These are phyloP conservation scores for Citrullus amarus DNA, from an alignment of 306 rosid genomes.

Conservation along the genomic window DNA sequence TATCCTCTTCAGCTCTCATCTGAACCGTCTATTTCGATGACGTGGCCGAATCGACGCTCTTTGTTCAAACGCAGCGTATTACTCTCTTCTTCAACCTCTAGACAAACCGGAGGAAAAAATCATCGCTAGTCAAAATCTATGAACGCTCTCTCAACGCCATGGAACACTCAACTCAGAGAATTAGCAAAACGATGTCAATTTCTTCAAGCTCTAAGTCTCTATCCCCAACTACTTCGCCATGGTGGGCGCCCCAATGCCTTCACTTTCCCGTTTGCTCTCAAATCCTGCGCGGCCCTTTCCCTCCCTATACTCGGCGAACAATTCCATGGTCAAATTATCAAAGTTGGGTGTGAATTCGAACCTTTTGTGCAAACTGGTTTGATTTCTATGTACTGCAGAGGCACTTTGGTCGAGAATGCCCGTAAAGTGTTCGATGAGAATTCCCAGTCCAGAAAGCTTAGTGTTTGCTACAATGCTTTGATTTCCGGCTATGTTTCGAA, in stretches of 20 bases:
- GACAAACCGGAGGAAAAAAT: background rate
- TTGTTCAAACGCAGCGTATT: background rate
- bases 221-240: constrained; percentile 62
- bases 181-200: constrained; percentile 50
- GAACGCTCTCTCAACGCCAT: constrained; percentile 21
- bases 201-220: constrained; percentile 47
- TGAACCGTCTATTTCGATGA: background rate
- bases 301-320: constrained; percentile 43
- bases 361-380: constrained; percentile 70
- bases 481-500: constrained; percentile 54
- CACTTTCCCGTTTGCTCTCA: constrained; percentile 78
- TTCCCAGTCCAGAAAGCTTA: constrained; percentile 15
- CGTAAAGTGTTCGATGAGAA: constrained; percentile 66
- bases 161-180: constrained; percentile 60
- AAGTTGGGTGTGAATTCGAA: constrained; percentile 54
- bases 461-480: constrained; percentile 66
- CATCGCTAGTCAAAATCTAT: constrained; percentile 1
- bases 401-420: constrained; percentile 24
- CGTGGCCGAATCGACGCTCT: background rate
- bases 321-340: constrained; percentile 61
- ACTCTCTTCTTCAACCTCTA: background rate
- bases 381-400: constrained; percentile 46
- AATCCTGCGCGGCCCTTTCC: constrained; percentile 61
- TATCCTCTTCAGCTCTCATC: constrained; percentile 2
- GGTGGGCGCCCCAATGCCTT: constrained; percentile 56